phyloP scores from a whole-genome alignment of 371 early-diverging fungal genomes.

The Batkoa obscura region DNA sequence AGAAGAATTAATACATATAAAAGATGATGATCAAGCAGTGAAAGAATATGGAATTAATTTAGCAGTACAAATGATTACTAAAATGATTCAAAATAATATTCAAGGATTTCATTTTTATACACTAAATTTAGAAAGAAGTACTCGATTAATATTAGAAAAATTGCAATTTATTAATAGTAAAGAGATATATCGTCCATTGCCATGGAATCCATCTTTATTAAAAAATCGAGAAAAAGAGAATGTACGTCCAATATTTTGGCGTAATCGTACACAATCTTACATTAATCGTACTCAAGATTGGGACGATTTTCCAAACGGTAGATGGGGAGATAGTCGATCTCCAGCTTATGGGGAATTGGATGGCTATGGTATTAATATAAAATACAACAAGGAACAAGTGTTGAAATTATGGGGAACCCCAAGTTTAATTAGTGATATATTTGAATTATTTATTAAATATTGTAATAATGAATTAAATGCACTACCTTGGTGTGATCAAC shows the following conservation, averaged over 20 bases:
- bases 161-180: conserved; percentile 48
- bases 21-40: conserved; percentile 79
- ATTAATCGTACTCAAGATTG: conserved; percentile 82
- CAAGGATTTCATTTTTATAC: conserved; percentile 57
- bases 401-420: conserved; percentile 69
- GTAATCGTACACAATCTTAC: conserved; percentile 81
- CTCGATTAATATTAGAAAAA: conserved; percentile 55
- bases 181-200: conserved; percentile 68
- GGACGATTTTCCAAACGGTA: conserved; percentile 97
- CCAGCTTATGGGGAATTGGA: conserved; percentile 90
- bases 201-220: conserved; percentile 59
- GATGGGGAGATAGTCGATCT: conserved; percentile 93
- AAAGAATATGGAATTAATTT: conserved; percentile 68
- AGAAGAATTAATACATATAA: conserved; percentile 61
- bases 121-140: conserved; percentile 64
- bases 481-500: conserved; percentile 86
- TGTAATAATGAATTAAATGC: conserved; percentile 51
- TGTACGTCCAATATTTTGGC: conserved; percentile 96
- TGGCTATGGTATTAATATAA: conserved; percentile 69
- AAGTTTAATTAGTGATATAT: conserved; percentile 36
- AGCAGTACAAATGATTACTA: conserved; percentile 48
- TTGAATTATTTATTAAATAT: conserved; percentile 57
- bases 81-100: conserved; percentile 36
- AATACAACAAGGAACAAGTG: conserved; percentile 35
- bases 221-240: conserved; percentile 78